Evolutionary conservation across 176 grass and related monocot species (phyloP).

Genomic region (Calamus simplicifolius): DNA sequence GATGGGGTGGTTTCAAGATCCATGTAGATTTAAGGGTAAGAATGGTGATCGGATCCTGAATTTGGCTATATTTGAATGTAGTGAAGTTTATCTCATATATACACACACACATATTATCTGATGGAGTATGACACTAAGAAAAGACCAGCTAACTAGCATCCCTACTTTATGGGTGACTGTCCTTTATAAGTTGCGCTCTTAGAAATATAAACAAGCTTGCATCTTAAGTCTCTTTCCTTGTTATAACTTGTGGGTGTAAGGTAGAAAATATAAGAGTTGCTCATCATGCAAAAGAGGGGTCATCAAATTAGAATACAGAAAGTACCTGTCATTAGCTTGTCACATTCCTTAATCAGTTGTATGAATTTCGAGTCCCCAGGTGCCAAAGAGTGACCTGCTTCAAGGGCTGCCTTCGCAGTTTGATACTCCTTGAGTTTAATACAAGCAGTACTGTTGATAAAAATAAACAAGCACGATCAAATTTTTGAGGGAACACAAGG

Average conservation of each 20-base stretch:
- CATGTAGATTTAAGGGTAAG: too few species aligned
- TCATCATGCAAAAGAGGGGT: neutral
- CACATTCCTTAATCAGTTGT: slow-evolving; percentile 65
- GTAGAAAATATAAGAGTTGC: neutral
- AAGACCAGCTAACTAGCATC: too few species aligned
- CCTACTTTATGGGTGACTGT: too few species aligned
- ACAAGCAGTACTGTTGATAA: slow-evolving; percentile 49
- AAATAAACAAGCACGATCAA: neutral
- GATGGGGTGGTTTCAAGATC: too few species aligned
- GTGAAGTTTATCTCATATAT: too few species aligned
- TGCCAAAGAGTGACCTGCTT: slow-evolving; percentile 46
- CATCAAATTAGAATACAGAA: slow-evolving; percentile 18
- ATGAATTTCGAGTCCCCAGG: slow-evolving; percentile 67
- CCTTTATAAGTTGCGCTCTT: too few species aligned
- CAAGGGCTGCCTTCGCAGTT: slow-evolving; percentile 80
- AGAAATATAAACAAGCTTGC: too few species aligned
- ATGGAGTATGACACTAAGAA: too few species aligned
- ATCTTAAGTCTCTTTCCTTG: too few species aligned
- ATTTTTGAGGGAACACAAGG: neutral
- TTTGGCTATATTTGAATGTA: too few species aligned
- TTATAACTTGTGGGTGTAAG: neutral
- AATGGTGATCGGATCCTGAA: too few species aligned
- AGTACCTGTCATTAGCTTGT: slow-evolving; percentile 45
- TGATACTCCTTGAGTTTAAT: slow-evolving; percentile 85
- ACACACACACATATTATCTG: too few species aligned